Percentiles rank a stretch among this genome's conserved stretches.
These are phyloP conservation scores for Eruca vesicaria DNA, from an alignment of 441 rosid species.

Conservation along the genomic window DNA sequence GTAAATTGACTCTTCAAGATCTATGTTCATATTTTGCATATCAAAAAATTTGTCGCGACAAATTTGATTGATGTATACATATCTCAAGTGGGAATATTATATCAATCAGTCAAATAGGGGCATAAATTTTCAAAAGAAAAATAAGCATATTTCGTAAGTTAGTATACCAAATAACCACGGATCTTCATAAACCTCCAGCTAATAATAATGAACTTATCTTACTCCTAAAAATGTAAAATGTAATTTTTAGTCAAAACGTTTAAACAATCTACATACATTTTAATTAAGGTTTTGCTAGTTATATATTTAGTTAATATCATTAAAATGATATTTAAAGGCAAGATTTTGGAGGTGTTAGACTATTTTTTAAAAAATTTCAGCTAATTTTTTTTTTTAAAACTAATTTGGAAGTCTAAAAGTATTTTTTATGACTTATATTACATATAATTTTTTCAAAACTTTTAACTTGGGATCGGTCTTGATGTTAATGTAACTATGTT, in stretches of 20 bases:
- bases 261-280: not conserved
- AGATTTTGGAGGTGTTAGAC: no score
- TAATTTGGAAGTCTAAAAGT: no score
- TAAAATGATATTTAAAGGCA: no score
- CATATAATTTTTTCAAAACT: no score
- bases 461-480: no score
- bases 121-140: not conserved
- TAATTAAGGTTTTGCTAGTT: not conserved
- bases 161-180: not conserved
- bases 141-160: not conserved
- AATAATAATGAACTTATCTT: not conserved
- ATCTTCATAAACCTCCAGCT: not conserved
- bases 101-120: constrained; percentile 8
- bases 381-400: no score
- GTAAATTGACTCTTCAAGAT: constrained; percentile 2
- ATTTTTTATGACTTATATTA: no score
- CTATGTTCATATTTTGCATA: not conserved
- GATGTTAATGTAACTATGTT: no score
- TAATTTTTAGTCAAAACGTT: not conserved
- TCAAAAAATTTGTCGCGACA: not conserved
- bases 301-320: not conserved
- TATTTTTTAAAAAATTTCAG: no score
- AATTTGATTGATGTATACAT: constrained; percentile 2
- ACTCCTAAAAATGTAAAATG: not conserved
- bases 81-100: not conserved